phyloP scores from a whole-genome alignment of 2,329 filamentous ascomycete genomes.

The Penicillium paneum region DNA sequence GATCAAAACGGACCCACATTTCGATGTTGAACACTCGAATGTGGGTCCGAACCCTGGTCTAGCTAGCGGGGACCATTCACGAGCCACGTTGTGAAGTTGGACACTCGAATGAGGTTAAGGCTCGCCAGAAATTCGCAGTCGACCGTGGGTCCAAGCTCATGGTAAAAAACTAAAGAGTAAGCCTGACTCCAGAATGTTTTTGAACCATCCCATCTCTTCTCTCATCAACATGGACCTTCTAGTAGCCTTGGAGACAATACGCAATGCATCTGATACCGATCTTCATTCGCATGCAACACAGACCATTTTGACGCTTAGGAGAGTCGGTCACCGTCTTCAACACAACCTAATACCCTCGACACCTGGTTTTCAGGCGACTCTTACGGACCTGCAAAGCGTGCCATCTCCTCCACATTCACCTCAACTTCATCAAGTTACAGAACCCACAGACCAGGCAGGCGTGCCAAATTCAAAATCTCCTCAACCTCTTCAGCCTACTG shows the following conservation, averaged over 20 bases:
- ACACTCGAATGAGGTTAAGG: background rate
- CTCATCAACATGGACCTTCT: background rate
- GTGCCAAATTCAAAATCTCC: background rate
- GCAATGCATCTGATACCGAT: background rate
- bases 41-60: background rate
- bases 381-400: background rate
- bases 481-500: background rate
- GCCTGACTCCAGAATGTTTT: background rate
- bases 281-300: background rate
- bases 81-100: background rate
- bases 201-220: background rate
- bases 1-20: background rate
- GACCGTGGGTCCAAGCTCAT: background rate
- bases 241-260: background rate
- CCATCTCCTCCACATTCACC: background rate
- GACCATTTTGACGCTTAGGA: background rate
- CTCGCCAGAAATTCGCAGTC: background rate
- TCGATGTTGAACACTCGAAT: background rate
- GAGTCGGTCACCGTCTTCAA: background rate
- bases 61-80: too few species aligned
- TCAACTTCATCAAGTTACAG: background rate
- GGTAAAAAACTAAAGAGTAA: background rate
- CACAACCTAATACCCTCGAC: background rate
- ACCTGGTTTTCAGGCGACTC: background rate
- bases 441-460: background rate